Conservation (phyloP, 2,329 filamentous ascomycete genomes). For the Oidium heveae region DNA sequence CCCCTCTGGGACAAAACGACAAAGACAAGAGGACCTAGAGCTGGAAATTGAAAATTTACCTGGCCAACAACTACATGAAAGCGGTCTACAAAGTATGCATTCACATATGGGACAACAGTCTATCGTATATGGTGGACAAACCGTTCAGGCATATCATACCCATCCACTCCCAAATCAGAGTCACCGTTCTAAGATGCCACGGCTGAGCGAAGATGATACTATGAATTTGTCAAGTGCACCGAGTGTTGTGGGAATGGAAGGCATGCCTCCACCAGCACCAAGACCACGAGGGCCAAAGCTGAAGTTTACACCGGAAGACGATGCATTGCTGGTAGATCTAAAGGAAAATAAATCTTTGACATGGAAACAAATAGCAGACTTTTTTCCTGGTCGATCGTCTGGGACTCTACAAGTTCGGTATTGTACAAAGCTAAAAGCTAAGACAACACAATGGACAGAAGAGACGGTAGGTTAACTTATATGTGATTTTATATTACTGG, state of each 20-base stretch:
- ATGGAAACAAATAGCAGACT: constrained; percentile 94
- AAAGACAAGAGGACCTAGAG: constrained; percentile 31
- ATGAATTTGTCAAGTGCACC: constrained; percentile 28
- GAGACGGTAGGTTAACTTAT: constrained; percentile 48
- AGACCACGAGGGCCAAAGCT: constrained; percentile 68
- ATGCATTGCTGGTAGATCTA: constrained; percentile 63
- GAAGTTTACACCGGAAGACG: constrained; percentile 84
- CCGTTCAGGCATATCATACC: constrained; percentile 32
- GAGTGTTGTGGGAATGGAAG: constrained; percentile 65
- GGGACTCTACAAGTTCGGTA: constrained; percentile 84
- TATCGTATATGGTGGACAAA: constrained; percentile 19
- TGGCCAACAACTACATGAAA: constrained; percentile 17
- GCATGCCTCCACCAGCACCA: constrained; percentile 65
- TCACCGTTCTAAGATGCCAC: constrained; percentile 41
- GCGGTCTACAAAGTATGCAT: constrained; percentile 18
- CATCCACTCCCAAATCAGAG: constrained; percentile 56
- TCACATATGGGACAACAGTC: constrained; percentile 31
- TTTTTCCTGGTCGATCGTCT: constrained; percentile 75
- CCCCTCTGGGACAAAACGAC: constrained; percentile 20
- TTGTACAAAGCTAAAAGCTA: constrained; percentile 84
- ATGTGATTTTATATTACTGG: constrained; percentile 1
- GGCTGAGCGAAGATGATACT: constrained; percentile 25
- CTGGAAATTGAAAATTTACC: constrained; percentile 20
- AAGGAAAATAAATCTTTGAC: constrained; percentile 90
- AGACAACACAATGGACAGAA: constrained; percentile 80